phyloP scores from a whole-genome alignment of 345 rosid genomes.

The Pistacia atlantica region DNA sequence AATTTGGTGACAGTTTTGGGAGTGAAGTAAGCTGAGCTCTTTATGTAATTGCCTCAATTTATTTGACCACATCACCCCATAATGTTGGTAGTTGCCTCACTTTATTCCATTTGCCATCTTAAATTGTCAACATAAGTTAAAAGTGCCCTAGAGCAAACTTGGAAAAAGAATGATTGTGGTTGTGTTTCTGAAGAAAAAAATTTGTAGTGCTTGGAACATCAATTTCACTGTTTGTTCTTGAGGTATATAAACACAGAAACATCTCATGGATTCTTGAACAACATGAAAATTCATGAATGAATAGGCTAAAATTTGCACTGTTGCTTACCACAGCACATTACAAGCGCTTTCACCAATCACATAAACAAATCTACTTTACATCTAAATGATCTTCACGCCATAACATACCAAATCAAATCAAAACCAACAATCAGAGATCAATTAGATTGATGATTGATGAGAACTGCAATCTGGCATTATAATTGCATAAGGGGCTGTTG shows the following conservation, averaged over 20 bases:
- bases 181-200: too few relatives aligned
- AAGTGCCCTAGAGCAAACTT: neutral
- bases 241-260: neutral
- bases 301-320: neutral
- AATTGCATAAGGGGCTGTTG: slow-evolving; percentile 25
- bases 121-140: too few relatives aligned
- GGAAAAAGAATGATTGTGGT: neutral
- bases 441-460: slow-evolving; percentile 6
- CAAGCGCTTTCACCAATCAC: neutral
- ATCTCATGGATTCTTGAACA: neutral
- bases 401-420: neutral
- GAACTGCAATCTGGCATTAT: slow-evolving; percentile 15
- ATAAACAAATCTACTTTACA: neutral
- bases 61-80: too few relatives aligned
- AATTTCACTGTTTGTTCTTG: neutral
- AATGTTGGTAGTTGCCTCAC: too few relatives aligned
- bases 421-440: slow-evolving; percentile 4
- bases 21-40: too few relatives aligned
- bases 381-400: neutral
- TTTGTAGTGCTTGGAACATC: too few relatives aligned
- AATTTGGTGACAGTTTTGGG: too few relatives aligned
- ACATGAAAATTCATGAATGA: neutral
- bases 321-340: neutral
- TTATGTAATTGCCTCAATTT: too few relatives aligned
- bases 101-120: too few relatives aligned